Conservation (phyloP, 129 eudicot species). For the Flaveria bidentis region DNA sequence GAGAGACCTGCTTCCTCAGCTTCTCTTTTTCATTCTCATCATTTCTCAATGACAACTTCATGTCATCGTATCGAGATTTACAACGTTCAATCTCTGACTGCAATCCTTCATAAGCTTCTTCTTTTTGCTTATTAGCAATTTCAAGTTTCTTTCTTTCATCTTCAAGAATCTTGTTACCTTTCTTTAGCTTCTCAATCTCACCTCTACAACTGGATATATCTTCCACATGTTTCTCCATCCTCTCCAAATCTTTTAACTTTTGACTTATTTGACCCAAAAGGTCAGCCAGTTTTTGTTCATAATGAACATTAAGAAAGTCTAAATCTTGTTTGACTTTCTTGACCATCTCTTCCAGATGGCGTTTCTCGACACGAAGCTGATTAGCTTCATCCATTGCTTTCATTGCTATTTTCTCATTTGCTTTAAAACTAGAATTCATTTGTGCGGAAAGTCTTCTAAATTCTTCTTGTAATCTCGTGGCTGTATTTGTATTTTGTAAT, state of each 20-base stretch:
- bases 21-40: conserved; percentile 68
- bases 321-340: conserved; percentile 57
- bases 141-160: conserved; percentile 52
- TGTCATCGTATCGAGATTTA: conserved; percentile 47
- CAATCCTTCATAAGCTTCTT: conserved; percentile 36
- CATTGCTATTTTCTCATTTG: conserved; percentile 71
- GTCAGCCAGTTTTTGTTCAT: conserved; percentile 56
- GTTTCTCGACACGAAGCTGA: conserved; percentile 65
- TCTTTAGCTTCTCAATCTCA: conserved; percentile 49
- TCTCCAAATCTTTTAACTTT: conserved; percentile 47
- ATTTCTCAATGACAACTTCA: conserved; percentile 37
- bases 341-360: conserved; percentile 55
- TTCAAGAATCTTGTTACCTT: conserved; percentile 47
- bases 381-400: conserved; percentile 76
- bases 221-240: conserved; percentile 51
- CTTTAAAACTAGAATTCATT: conserved; percentile 77
- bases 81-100: conserved; percentile 53
- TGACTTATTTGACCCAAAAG: conserved; percentile 41
- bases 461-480: conserved; percentile 83
- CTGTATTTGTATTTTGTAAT: conserved; percentile 67
- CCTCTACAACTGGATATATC: conserved; percentile 37
- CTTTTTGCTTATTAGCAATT: conserved; percentile 54
- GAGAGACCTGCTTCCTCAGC: conserved; percentile 54
- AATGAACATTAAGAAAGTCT: conserved; percentile 31
- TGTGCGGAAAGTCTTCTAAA: conserved; percentile 74